A percentile compares a stretch with the other conserved stretches of the same genome.
phyloP scores from a whole-genome alignment of 192 early-diverging fungal genomes.

The Oehlia diaphana region DNA sequence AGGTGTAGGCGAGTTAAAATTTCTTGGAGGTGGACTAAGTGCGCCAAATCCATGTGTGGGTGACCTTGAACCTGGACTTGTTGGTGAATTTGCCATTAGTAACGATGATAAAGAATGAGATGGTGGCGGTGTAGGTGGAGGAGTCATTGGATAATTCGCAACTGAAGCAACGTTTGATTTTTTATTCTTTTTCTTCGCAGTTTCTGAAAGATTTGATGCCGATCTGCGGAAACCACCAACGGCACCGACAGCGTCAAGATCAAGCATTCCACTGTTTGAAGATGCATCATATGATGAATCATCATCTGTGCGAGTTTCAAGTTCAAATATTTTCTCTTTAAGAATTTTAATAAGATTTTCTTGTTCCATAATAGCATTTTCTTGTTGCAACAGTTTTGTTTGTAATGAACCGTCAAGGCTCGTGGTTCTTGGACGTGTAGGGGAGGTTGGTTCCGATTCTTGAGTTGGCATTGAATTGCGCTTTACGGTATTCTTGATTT shows the following conservation, averaged over 20 bases:
- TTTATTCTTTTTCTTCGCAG: conserved; percentile 30
- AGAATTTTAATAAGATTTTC: background rate
- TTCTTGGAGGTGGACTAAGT: conserved; percentile 3
- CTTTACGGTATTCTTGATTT: background rate
- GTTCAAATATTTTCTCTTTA: background rate
- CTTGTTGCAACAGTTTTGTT: background rate
- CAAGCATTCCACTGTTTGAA: conserved; percentile 2
- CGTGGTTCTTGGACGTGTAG: background rate
- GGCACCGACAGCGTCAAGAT: conserved; percentile 22
- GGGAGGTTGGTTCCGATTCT: background rate
- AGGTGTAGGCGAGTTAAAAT: conserved; percentile 15
- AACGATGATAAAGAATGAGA: conserved; percentile 28
- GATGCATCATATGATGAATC: background rate
- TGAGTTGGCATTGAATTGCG: background rate
- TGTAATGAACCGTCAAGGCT: background rate
- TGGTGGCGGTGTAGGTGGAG: conserved; percentile 35
- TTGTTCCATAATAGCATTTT: background rate
- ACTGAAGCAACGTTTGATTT: conserved; percentile 5
- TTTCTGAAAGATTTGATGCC: conserved; percentile 15
- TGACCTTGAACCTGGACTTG: conserved; percentile 31
- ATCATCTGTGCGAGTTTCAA: conserved; percentile 5
- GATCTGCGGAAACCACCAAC: conserved; percentile 14
- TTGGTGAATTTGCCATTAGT: background rate
- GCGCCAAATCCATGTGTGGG: conserved; percentile 19
- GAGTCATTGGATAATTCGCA: conserved; percentile 31